Evolutionary conservation across 176 grass and related monocot genomes (phyloP).

Genomic region (Bolboschoenus planiculmis): DNA sequence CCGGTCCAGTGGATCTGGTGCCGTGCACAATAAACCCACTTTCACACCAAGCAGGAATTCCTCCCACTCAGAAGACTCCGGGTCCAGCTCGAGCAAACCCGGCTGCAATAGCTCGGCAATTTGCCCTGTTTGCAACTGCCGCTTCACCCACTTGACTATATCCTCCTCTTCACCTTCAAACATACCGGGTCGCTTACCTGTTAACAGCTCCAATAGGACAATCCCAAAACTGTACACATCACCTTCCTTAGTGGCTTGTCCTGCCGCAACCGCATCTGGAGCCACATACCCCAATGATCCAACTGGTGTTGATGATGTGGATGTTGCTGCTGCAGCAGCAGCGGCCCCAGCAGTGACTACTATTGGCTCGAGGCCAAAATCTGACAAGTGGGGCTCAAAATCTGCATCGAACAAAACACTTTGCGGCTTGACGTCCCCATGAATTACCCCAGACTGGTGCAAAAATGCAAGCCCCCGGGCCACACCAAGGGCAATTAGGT

Average conservation of each 20-base stretch:
- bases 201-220: slow-evolving; percentile 78
- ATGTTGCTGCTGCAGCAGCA: slow-evolving; percentile 29
- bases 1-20: slow-evolving; percentile 62
- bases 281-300: slow-evolving; percentile 86
- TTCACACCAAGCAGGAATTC: slow-evolving; percentile 94
- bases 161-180: slow-evolving; percentile 94
- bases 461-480: slow-evolving; percentile 74
- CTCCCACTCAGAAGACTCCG: slow-evolving; percentile 95
- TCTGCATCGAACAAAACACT: slow-evolving; percentile 93
- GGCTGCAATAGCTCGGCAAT: slow-evolving; percentile 82
- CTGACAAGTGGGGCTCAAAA: slow-evolving; percentile 89
- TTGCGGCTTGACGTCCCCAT: slow-evolving; percentile 84
- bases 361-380: slow-evolving; percentile 83
- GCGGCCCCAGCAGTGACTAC: slow-evolving; percentile 49
- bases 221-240: slow-evolving; percentile 98
- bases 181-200: slow-evolving; percentile 70
- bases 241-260: slow-evolving; percentile 81
- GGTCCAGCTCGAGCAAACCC: slow-evolving; percentile 80
- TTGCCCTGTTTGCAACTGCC: slow-evolving; percentile 81
- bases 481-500: slow-evolving; percentile 84
- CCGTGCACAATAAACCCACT: slow-evolving; percentile 88
- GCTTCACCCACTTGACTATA: slow-evolving; percentile 98
- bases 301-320: slow-evolving; percentile 47
- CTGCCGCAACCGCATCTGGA: slow-evolving; percentile 52
- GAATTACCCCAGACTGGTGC: slow-evolving; percentile 71